Percentiles rank a stretch among this genome's conserved stretches.
These are phyloP conservation scores for Pseudoturritis turrita DNA, from an alignment of 345 rosid species.

Conservation along the genomic window DNA sequence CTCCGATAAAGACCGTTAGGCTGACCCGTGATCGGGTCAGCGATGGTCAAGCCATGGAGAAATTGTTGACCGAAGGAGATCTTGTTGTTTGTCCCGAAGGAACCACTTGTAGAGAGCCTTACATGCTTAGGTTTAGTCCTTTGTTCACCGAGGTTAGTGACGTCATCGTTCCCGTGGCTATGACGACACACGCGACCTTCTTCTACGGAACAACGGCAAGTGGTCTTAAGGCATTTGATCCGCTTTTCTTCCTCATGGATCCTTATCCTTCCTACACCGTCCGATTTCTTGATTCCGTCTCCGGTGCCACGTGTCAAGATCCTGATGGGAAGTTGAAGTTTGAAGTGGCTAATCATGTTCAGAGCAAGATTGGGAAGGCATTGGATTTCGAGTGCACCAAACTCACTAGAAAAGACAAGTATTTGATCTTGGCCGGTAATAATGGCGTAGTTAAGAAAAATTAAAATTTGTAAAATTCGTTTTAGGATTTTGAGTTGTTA, in stretches of 20 bases:
- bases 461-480: background rate
- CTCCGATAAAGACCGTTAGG: constrained; percentile 68
- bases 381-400: constrained; percentile 60
- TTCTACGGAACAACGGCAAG: constrained; percentile 75
- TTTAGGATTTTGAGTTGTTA: background rate
- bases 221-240: constrained; percentile 70
- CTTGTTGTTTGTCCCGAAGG: constrained; percentile 84
- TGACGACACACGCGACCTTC: constrained; percentile 42
- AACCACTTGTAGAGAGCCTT: constrained; percentile 80
- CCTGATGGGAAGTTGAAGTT: constrained; percentile 34
- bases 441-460: constrained; percentile 41
- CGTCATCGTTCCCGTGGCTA: constrained; percentile 59
- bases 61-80: constrained; percentile 47
- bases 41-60: constrained; percentile 47
- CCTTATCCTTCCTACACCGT: constrained; percentile 47
- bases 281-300: constrained; percentile 40
- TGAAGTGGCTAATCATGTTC: constrained; percentile 65
- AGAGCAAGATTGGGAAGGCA: constrained; percentile 46
- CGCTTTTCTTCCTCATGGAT: constrained; percentile 62
- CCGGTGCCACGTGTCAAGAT: constrained; percentile 30
- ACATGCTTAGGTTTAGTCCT: constrained; percentile 71
- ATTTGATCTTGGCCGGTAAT: constrained; percentile 75
- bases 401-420: constrained; percentile 71
- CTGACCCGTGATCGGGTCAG: constrained; percentile 47
- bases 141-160: constrained; percentile 59